Conservation (phyloP, 306 rosid genomes). For the Vigna reflexopilosa region DNA sequence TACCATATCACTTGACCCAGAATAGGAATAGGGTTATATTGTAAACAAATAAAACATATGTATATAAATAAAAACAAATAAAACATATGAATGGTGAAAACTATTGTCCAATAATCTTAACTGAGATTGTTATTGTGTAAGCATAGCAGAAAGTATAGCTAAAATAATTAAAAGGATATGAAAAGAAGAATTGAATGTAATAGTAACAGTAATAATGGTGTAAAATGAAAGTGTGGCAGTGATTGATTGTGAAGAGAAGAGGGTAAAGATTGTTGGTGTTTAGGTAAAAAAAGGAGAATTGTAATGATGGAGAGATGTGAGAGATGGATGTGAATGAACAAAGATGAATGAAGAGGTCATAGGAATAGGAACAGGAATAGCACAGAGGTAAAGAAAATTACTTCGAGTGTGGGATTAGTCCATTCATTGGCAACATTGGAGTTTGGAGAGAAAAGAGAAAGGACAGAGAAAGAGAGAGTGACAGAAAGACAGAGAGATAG, state of each 20-base stretch:
- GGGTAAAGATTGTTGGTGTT: background rate
- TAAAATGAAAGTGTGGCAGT: background rate
- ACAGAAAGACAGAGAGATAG: constrained; percentile 11
- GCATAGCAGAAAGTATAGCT: too few relatives aligned
- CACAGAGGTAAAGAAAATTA: background rate
- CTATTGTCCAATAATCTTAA: too few relatives aligned
- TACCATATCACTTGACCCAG: too few relatives aligned
- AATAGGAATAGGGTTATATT: too few relatives aligned
- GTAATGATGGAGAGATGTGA: constrained; percentile 22
- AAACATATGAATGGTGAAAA: too few relatives aligned
- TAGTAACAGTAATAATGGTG: too few relatives aligned
- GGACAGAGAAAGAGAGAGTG: constrained; percentile 12
- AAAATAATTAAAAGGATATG: too few relatives aligned
- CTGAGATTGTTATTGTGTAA: too few relatives aligned
- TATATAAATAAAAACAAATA: too few relatives aligned
- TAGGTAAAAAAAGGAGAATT: background rate
- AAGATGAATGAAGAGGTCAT: background rate
- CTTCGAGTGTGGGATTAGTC: constrained; percentile 39
- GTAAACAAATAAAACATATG: too few relatives aligned
- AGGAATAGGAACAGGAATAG: constrained; percentile 12
- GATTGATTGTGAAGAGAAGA: background rate
- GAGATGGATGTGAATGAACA: constrained; percentile 33
- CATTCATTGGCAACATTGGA: constrained; percentile 47
- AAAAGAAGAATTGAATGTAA: too few relatives aligned
- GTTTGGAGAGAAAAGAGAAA: constrained; percentile 16